Percentiles rank a stretch among this genome's conserved stretches.
Evolutionary conservation across 2,329 filamentous ascomycete genomes (phyloP).

Genomic region (Botryotinia narcissicola): DNA sequence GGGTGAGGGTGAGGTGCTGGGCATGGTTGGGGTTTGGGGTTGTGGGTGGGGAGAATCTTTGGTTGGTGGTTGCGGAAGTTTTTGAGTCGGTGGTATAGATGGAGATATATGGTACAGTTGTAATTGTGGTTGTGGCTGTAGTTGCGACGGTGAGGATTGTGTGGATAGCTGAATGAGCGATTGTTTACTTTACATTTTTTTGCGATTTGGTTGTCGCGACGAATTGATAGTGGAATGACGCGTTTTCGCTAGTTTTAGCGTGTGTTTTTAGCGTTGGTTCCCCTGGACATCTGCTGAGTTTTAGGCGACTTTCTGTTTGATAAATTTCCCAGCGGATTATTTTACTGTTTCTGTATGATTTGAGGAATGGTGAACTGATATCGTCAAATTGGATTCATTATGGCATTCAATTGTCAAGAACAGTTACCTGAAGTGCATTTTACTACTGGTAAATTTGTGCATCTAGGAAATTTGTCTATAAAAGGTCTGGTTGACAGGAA

Average conservation of each 20-base stretch:
- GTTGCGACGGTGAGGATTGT: not conserved
- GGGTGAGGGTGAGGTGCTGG: not conserved
- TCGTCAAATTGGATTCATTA: not conserved
- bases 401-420: not conserved
- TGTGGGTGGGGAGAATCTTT: not conserved
- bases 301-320: not conserved
- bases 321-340: rapidly evolving
- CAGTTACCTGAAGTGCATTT: not conserved
- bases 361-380: not conserved
- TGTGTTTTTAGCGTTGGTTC: not conserved
- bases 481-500: no score
- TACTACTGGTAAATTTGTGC: not conserved
- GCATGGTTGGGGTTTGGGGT: not conserved
- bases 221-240: not conserved
- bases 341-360: not conserved
- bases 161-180: not conserved
- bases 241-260: conserved; percentile 1
- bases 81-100: not conserved
- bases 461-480: no score
- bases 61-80: not conserved
- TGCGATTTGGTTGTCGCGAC: conserved; percentile 9
- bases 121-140: not conserved
- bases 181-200: conserved; percentile 6
- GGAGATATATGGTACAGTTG: not conserved
- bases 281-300: not conserved